These are phyloP conservation scores for Gymnopilus dilepis DNA, from an alignment of 768 basidiomycete species.

Conservation along the genomic window DNA sequence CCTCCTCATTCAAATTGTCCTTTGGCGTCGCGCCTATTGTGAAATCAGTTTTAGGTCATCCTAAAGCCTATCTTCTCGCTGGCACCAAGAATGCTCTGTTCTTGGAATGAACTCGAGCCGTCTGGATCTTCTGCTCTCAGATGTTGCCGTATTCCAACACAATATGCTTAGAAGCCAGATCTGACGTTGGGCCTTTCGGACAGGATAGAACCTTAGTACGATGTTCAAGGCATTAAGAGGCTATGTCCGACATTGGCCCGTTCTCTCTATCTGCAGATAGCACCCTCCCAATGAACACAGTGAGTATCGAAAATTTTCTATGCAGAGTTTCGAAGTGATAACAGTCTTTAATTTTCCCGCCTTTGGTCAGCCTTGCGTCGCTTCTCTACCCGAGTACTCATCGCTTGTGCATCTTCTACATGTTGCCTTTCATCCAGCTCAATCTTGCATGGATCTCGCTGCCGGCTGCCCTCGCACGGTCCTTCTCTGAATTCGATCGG, in stretches of 20 bases:
- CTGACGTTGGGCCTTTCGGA: not conserved
- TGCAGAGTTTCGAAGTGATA: not conserved
- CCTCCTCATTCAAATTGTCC: slow-evolving; percentile 8
- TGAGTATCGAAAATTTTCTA: slow-evolving; percentile 9
- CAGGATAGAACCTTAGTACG: not conserved
- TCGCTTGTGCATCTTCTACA: not conserved
- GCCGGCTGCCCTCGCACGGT: slow-evolving; percentile 10
- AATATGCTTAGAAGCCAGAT: too few relatives aligned
- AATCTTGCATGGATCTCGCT: slow-evolving; percentile 11
- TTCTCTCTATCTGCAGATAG: not conserved
- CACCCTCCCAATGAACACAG: slow-evolving; percentile 5
- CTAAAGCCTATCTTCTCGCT: not conserved
- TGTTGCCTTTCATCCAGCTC: not conserved
- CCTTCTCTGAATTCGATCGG: slow-evolving; percentile 21
- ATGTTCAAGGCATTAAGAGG: slow-evolving; percentile 9
- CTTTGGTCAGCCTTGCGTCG: not conserved
- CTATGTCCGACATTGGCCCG: not conserved
- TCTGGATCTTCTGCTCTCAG: not conserved
- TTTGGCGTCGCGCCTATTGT: not conserved
- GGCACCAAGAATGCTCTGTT: slow-evolving; percentile 12
- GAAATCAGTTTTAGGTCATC: not conserved
- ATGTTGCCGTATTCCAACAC: too few relatives aligned
- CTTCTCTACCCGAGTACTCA: not conserved
- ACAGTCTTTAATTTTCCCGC: slow-evolving; percentile 2
- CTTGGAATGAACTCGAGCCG: slow-evolving; percentile 13